Evolutionary conservation across 768 basidiomycete genomes (phyloP).

Genomic region (Wakefieldia striispora): DNA sequence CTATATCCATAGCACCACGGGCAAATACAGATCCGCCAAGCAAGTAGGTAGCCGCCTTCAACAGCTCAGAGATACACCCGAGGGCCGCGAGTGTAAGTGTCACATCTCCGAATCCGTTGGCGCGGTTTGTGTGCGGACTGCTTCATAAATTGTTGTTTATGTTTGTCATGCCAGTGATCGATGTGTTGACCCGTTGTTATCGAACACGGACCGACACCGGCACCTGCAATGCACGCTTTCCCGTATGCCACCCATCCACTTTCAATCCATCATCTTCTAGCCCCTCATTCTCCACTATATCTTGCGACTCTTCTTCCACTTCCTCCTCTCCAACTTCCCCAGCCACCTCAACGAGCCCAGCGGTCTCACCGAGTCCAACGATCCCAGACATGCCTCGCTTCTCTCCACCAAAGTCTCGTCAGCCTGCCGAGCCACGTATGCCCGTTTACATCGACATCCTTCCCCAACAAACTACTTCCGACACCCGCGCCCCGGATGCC

Average conservation of each 20-base stretch:
- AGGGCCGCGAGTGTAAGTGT: conserved; percentile 66
- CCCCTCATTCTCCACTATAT: conserved; percentile 26
- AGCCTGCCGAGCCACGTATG: conserved; percentile 24
- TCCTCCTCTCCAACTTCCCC: conserved; percentile 20
- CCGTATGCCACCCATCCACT: conserved; percentile 12
- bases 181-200: conserved; percentile 35
- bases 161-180: conserved; percentile 35
- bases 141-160: conserved; percentile 28
- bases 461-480: conserved; percentile 11
- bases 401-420: conserved; percentile 23
- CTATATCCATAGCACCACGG: conserved; percentile 67
- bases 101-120: conserved; percentile 1
- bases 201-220: conserved; percentile 24
- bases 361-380: conserved; percentile 9
- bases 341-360: conserved; percentile 9
- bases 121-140: conserved; percentile 28
- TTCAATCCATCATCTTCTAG: conserved; percentile 13
- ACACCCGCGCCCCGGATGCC: conserved; percentile 17
- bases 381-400: conserved; percentile 20
- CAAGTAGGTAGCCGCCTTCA: conserved; percentile 81
- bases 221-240: conserved; percentile 18
- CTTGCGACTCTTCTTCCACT: conserved; percentile 22
- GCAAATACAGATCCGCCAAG: conserved; percentile 69
- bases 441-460: conserved; percentile 36
- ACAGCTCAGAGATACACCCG: conserved; percentile 71